Evolutionary conservation across 2,329 filamentous ascomycete genomes (phyloP), one percentile per base, ranked within the genome.

Genomic region (Neobulgaria alba): DNA sequence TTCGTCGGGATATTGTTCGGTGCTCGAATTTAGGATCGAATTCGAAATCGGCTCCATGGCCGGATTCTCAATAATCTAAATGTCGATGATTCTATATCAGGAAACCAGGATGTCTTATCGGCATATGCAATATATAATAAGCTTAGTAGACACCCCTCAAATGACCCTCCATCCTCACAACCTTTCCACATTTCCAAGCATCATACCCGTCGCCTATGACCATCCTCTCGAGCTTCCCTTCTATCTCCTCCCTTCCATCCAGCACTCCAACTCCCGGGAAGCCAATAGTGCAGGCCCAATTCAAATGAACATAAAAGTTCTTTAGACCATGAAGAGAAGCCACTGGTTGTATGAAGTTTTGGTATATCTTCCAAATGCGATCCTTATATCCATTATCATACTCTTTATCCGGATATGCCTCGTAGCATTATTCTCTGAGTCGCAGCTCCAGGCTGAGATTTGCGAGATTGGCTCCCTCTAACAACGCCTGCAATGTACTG

Each of bases 151-250:
- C 35, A 38, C 35, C 35, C 35, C 35, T 38, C 35, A 38, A 38
- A 38, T 38, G 35, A 38, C 35, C 35, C 35, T 39, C 38, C 18
- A 39, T 39, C 38, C 38, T 39, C 38, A 34, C 35, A 29, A 14
- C 40, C 29, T 42, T 42, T 17, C 40, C 40, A 42, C 35, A 33
- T 18, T 37, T 36, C 40, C 40, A 42, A 33, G 40, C 34, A 5
- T 42, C 34, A 33, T 42, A 42, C 9, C 29, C 29, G 3, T 38
- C 29, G 12, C 40, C 33, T 34, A 42, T 42, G 20, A 42, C 35
- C 40, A 42, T 42, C 40, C 29, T 42, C 34, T 42, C 40, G 14
- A 42, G 34, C 18, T 26, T 37, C 29, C 12, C 12, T 33, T 42
- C 40, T 12, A 38, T 16, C 17, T 26, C 40, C 29, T 42, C 15